These are phyloP conservation scores for Clarireedia monteithiana DNA, from an alignment of 2,329 filamentous ascomycete species.

Conservation along the genomic window DNA sequence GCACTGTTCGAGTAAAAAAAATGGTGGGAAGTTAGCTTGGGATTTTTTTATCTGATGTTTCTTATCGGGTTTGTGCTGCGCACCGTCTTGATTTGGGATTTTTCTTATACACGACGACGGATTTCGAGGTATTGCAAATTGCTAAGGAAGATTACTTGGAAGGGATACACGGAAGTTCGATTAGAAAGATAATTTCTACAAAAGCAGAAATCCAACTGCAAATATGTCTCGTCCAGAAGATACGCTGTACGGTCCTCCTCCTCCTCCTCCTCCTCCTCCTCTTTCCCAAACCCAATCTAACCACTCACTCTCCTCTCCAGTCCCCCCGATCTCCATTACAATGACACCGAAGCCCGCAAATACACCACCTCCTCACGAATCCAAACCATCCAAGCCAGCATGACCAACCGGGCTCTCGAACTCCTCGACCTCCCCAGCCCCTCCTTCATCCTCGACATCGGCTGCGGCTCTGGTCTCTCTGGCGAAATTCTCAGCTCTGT, in stretches of 20 bases:
- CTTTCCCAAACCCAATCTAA: constrained; percentile 10
- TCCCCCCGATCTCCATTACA: constrained; percentile 94
- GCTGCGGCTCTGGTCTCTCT: constrained; percentile 88
- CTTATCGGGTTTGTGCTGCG: background rate
- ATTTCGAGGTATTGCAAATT: no score
- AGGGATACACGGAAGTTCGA: no score
- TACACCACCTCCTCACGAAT: constrained; percentile 97
- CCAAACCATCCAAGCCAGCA: constrained; percentile 86
- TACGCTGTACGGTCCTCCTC: constrained; percentile 56
- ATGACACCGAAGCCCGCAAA: constrained; percentile 90
- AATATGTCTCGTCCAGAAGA: constrained; percentile 97
- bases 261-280: constrained; percentile 9
- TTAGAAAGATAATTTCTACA: no score
- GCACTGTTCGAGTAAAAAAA: constrained; percentile 4
- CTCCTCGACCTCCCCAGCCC: constrained; percentile 74
- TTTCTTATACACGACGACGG: no score
- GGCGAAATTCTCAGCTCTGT: constrained; percentile 85
- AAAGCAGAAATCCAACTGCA: constrained; percentile 18
- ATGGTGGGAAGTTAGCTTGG: constrained; percentile 8
- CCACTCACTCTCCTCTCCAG: constrained; percentile 35
- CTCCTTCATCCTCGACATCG: constrained; percentile 90
- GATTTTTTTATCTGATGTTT: background rate
- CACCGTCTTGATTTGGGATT: no score
- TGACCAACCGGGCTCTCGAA: constrained; percentile 89
- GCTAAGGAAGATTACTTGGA: no score